Evolutionary conservation across 2,329 filamentous ascomycete species (phyloP), one percentile per base, ranked within the genome.

Genomic region (Ramichloridium luteum): DNA sequence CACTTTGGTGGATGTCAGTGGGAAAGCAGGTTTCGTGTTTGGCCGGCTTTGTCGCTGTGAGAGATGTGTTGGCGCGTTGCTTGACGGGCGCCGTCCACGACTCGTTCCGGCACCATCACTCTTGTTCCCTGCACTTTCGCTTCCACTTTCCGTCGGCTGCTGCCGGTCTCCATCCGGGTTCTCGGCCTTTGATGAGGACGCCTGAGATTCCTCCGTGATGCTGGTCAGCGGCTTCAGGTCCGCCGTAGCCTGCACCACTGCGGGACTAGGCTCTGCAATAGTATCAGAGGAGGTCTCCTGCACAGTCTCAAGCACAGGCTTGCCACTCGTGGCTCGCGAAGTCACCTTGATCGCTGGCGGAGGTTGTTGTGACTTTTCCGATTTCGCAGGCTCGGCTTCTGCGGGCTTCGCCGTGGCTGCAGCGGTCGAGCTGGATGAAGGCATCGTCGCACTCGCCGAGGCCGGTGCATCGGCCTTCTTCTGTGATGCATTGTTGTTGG

Each of bases 261-360:
- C 61, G 32, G 83, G 72, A 59, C 83, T 90, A 32, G 80, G 77
- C 64, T 94, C 88, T 53, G 40, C 35, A 11, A 43, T 36, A 10
- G 48, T 35, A 34, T 54, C 51, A 2, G 34, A 26, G 28, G 37
- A 50, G 23, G 48, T 51, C 31, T 56, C 53, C 31, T 93, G 80
- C 11, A 96, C 88, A 0, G 90, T 94, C 59, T 93, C 88, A 35
- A 94, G 73, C 29, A 77, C 69, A 31, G 67, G 70, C 32, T 51
- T 52, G 23, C 51, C 51, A 36, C 53, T 55, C 13, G 52, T 47
- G 22, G 54, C 54, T 40, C 54, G 46, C 43, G 41, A 23, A n/a
- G 20, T 23, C 8, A 8, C n/a, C n/a, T 23, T 23, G 32, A 23
- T 23, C 20, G 20, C 8, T 9, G 20, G n/a, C n/a, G 20, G 20